Evolutionary conservation across 108 stramenopile genomes (phyloP).

Genomic region (Schizochytrium sp.): DNA sequence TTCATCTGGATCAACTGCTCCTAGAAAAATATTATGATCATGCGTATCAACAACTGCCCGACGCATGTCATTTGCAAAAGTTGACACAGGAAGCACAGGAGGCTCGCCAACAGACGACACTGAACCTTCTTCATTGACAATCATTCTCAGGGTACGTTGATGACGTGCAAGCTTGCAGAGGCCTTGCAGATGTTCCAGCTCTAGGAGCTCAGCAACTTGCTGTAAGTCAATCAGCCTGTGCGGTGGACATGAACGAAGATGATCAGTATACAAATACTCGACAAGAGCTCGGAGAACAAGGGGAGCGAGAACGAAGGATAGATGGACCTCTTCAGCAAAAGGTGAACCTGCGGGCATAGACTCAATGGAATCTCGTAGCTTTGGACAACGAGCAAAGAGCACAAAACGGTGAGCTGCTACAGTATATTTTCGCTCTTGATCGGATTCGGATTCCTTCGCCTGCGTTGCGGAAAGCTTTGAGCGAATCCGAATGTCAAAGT

Average conservation of each 20-base stretch:
- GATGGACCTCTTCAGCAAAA: not conserved
- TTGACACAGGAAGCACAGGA: not conserved
- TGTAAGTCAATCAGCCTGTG: constrained; percentile 44
- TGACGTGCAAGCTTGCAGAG: constrained; percentile 34
- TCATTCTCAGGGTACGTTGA: constrained; percentile 32
- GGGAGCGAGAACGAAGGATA: constrained; percentile 11
- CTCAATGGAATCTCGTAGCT: not conserved
- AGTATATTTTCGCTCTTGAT: not conserved
- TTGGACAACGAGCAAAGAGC: constrained; percentile 12
- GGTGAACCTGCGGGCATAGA: not conserved
- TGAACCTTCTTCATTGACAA: not conserved
- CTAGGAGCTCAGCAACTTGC: constrained; percentile 28
- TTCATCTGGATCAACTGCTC: constrained; percentile 23
- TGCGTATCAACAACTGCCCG: not conserved
- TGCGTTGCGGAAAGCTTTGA: constrained; percentile 44
- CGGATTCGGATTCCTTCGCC: constrained; percentile 4
- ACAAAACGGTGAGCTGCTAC: constrained; percentile 20
- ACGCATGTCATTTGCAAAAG: constrained; percentile 22
- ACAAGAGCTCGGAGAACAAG: constrained; percentile 50
- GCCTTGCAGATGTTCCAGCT: constrained; percentile 3
- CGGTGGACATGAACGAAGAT: constrained; percentile 24
- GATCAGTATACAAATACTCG: constrained; percentile 15
- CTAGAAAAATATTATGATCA: constrained; percentile 8
- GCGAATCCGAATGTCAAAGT: constrained; percentile 9
- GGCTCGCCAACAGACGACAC: not conserved